phyloP scores from a whole-genome alignment of 306 rosid species.

The Astragalus glycyphyllos region DNA sequence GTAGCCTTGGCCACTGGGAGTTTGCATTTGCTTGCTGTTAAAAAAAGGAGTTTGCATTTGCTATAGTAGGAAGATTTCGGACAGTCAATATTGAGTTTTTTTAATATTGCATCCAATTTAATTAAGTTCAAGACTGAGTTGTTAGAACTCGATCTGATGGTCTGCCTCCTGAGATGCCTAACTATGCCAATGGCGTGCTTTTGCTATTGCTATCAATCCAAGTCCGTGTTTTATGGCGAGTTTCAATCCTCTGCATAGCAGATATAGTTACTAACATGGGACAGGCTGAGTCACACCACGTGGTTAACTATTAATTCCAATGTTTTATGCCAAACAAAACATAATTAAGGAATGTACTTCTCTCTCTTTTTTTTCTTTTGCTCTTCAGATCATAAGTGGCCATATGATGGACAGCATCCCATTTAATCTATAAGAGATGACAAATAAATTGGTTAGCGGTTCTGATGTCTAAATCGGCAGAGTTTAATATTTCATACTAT shows the following conservation, averaged over 20 bases:
- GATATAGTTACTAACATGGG: not conserved
- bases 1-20: no score
- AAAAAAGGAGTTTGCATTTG: no score
- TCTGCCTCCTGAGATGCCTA: no score
- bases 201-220: no score
- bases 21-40: no score
- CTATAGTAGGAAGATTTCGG: no score
- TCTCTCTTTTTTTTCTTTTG: not conserved
- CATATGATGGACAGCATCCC: not conserved
- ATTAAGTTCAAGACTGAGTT: no score
- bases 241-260: not conserved
- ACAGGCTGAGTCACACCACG: not conserved
- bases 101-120: no score
- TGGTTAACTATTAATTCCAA: slow-evolving; percentile 8
- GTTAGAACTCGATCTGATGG: no score
- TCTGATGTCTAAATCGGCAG: not conserved
- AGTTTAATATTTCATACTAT: not conserved
- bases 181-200: no score
- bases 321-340: not conserved
- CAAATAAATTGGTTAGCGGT: slow-evolving; percentile 5
- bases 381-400: not conserved
- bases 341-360: slow-evolving; percentile 5
- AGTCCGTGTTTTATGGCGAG: not conserved
- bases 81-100: no score
- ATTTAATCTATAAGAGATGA: slow-evolving; percentile 1